Conservation (phyloP, 2,329 filamentous ascomycete genomes). For the Pseudopyrenochaeta lycopersici region DNA sequence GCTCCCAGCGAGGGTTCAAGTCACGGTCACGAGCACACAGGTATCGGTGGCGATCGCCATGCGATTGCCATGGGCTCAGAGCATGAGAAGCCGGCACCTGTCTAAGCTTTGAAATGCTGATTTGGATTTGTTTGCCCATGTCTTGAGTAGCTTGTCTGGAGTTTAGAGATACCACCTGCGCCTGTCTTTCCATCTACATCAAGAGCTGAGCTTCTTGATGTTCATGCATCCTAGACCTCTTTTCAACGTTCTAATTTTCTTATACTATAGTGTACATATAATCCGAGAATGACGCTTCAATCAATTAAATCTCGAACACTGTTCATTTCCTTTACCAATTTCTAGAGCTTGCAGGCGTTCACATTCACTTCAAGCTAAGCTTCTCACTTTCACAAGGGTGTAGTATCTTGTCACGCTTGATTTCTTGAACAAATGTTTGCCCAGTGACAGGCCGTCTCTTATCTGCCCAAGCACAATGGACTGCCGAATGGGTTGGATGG, state of each 20-base stretch:
- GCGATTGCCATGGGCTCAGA: constrained; percentile 57
- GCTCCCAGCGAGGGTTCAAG: constrained; percentile 56
- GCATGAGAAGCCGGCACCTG: constrained; percentile 44
- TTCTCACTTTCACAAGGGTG: background rate
- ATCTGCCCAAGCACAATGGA: constrained; percentile 23
- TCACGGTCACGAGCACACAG: constrained; percentile 56
- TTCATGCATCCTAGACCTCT: constrained; percentile 6
- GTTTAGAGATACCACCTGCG: constrained; percentile 45
- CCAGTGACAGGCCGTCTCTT: constrained; percentile 13
- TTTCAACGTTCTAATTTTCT: constrained; percentile 8
- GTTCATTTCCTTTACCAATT: background rate
- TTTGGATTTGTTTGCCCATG: constrained; percentile 15
- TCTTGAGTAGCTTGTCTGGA: constrained; percentile 32
- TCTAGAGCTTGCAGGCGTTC: too few relatives aligned
- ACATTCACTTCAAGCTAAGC: background rate
- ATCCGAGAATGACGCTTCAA: constrained; percentile 11
- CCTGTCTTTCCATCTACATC: constrained; percentile 25
- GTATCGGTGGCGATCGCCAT: constrained; percentile 62
- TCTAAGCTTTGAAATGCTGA: constrained; percentile 17
- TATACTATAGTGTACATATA: constrained; percentile 24
- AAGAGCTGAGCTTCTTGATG: constrained; percentile 17
- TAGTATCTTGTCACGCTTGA: background rate
- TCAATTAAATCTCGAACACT: background rate
- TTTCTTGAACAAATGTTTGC: background rate
- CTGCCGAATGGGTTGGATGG: constrained; percentile 1